A percentile compares a stretch with the other conserved stretches of the same genome.
phyloP scores from a whole-genome alignment of 805 yeast species.

The Metschnikowia noctiluminum region DNA sequence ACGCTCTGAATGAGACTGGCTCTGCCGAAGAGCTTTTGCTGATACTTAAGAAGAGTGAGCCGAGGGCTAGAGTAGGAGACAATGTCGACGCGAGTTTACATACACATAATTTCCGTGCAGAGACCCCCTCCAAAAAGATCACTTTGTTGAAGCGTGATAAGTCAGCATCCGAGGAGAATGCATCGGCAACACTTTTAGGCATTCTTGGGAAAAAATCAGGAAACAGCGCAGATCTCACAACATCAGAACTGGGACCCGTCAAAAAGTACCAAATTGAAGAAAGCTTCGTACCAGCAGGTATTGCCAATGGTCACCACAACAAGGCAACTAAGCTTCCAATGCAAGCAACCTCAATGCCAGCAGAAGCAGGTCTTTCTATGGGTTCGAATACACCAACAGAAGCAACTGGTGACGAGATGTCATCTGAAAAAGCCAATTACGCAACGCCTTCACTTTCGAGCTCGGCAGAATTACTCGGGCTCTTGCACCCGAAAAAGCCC shows the following conservation, averaged over 20 bases:
- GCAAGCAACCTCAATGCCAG: neutral
- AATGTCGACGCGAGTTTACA: neutral
- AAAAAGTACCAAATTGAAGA: neutral
- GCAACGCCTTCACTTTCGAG: neutral
- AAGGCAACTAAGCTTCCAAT: neutral
- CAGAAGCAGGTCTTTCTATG: slow-evolving; percentile 10
- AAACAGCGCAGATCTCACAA: slow-evolving; percentile 1
- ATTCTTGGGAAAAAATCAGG: slow-evolving; percentile 15
- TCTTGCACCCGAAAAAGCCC: slow-evolving; percentile 5
- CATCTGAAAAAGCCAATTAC: neutral
- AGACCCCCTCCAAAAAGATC: slow-evolving; percentile 9
- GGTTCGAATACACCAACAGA: slow-evolving; percentile 6
- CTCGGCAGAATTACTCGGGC: slow-evolving; percentile 7
- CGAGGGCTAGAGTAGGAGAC: neutral
- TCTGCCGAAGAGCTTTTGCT: slow-evolving; percentile 12
- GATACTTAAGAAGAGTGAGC: slow-evolving; percentile 7
- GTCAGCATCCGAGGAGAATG: slow-evolving; percentile 8
- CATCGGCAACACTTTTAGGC: slow-evolving; percentile 15
- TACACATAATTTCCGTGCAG: neutral
- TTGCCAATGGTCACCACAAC: neutral
- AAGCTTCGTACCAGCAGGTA: neutral
- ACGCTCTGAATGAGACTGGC: neutral
- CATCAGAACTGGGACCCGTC: slow-evolving; percentile 9
- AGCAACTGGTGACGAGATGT: neutral
- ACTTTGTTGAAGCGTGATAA: slow-evolving; percentile 16